Base-by-base conservation (phyloP, 306 rosid genomes). In the Malus sylvestris region DNA sequence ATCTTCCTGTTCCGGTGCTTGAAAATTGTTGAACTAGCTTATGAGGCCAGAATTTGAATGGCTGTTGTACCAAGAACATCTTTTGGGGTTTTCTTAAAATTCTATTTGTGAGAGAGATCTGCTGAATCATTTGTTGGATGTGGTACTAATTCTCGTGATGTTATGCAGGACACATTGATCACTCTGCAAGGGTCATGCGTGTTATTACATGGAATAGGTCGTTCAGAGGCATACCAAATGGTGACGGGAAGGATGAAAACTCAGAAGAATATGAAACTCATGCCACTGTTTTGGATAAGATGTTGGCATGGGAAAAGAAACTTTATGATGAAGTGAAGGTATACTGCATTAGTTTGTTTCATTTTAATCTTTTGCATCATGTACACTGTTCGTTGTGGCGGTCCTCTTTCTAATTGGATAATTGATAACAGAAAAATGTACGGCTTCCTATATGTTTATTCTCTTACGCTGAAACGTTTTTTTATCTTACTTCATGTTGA, bases 311-410 rank as follows among this genome's bases (percentile, higher is more conserved):
- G 97, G 97, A 92, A 79, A 92, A 92, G 89, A 92, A 92, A 83
- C 93, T 92, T 33, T 92, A 90, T 80, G 97, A 92, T 55, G 97
- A 92, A 79, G 96, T 92, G 40, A 92, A 92, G 97, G 97, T 92
- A 74, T 29, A 25, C 22, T 46, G 32, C 6, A 12, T 32, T 53
- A 44, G 55, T 18, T 30, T 71, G 27, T 73, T 33, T 55, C 79
- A 14, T 70, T 60, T 73, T 22, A 4, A 42, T 35, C 46, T 32
- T 22, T 55, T 71, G 29, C 77, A 60, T 59, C 42, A 18, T 60
- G n/a, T 35, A 55, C n/a, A 19, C 11, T 29, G 15, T 68, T 27
- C 1, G 8, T 49, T 6, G 53, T 49, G 55, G 55, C 55, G 3
- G 19, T 49, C 55, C 8, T 16, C 7, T 49, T 49, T 49, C 20